Evolutionary conservation across 192 early-diverging fungal species (phyloP).

Genomic region (Coemansia sp.): DNA sequence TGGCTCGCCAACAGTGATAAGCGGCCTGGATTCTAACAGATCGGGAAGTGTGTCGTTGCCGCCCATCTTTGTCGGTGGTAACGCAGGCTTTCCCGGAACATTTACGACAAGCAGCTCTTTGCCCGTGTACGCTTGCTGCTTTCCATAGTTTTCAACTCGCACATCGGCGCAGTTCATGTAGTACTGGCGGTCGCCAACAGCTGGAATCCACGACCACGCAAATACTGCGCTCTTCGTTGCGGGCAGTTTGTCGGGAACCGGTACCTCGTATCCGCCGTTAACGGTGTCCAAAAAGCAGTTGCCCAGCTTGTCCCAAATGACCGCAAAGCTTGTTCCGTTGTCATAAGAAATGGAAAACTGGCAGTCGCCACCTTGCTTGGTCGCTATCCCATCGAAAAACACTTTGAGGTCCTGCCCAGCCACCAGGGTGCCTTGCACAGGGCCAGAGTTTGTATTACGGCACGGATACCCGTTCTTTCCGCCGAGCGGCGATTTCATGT

Average conservation of each 20-base stretch:
- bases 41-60: constrained; percentile 21
- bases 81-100: constrained; percentile 27
- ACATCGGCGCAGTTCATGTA: constrained; percentile 53
- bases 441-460: constrained; percentile 25
- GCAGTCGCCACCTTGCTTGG: constrained; percentile 45
- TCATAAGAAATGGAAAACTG: constrained; percentile 51
- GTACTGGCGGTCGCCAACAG: constrained; percentile 17
- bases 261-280: constrained; percentile 46
- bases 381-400: constrained; percentile 49
- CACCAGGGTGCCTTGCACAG: constrained; percentile 32
- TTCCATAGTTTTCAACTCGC: constrained; percentile 41
- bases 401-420: constrained; percentile 54
- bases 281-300: constrained; percentile 47
- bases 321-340: constrained; percentile 57
- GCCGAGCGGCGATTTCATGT: constrained; percentile 45
- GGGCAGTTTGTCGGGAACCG: constrained; percentile 56
- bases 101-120: constrained; percentile 46
- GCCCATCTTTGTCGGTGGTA: constrained; percentile 17
- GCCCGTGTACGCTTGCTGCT: constrained; percentile 37
- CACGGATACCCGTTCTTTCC: constrained; percentile 42
- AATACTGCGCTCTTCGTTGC: constrained; percentile 53
- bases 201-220: constrained; percentile 49
- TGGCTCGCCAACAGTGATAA: constrained; percentile 36
- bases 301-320: constrained; percentile 54
- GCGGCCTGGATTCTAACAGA: constrained; percentile 21